Base-by-base conservation (phyloP, 257 asterid species). In the Lantana camara region DNA sequence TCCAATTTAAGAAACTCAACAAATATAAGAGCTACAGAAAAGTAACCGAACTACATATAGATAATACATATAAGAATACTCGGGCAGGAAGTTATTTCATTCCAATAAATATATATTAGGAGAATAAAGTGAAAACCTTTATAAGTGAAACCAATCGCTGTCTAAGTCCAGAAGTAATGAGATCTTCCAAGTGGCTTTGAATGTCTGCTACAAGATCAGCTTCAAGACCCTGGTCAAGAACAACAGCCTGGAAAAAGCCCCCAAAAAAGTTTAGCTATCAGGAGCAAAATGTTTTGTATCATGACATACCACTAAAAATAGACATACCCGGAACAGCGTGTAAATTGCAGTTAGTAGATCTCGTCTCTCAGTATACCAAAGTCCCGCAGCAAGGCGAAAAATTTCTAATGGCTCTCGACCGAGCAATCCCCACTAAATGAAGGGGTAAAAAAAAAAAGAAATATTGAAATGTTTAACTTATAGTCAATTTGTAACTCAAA, bases 291-390 rank as follows among this genome's bases (percentile, higher is more conserved):
- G 13, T 8, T 10, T 38, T 15, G 44, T 32, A 20, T 65, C 9
- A 42, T 53, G 72, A 35, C 51, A 23, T 56, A 48, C 56, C 61
- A 72, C 56, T 30, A 64, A 63, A 70, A 79, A 59, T 67, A 72
- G 69, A 68, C 46, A 23, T 93, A 93, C 99, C 96, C 95, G 80
- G 49, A 88, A 66, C 64, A 93, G 76, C 53, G 77, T 82, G 84
- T 78, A 88, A 75, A 93, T 62, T 68, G 96, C 89, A n/a, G 95
- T 86, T 17, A 94, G 80, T 51, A 94, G 77, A 73, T 90, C 96
- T 79, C 95, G 75, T 75, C 99, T 86, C 81, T 90, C 95, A 4
- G 95, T 83, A 80, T 88, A 94, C 99, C 99, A 94, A 66, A 86
- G 89, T 46, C 99, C 97, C 4, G 86, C 95, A 62, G 86, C 89